Evolutionary conservation across 1,284 basidiomycete genomes (phyloP).

Genomic region (Chalciporus piperatoides): DNA sequence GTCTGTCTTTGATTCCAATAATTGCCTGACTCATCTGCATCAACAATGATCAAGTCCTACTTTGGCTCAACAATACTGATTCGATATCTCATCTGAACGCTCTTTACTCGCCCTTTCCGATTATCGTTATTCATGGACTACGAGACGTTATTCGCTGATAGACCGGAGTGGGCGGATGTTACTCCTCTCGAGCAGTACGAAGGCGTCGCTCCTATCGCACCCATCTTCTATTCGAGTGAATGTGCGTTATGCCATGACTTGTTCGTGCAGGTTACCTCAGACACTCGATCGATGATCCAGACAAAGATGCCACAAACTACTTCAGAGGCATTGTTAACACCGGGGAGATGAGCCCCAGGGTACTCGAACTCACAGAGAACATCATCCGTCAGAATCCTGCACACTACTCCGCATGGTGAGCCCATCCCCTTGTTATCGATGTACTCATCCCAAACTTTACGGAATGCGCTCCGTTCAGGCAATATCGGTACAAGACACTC

Average conservation of each 20-base stretch:
- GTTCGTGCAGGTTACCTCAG: constrained; percentile 9
- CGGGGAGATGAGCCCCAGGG: constrained; percentile 75
- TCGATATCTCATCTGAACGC: neutral
- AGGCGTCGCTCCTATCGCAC: constrained; percentile 70
- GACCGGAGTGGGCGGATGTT: constrained; percentile 77
- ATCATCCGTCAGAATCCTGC: constrained; percentile 88
- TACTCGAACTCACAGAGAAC: constrained; percentile 79
- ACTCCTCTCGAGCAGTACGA: constrained; percentile 81
- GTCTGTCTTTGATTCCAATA: neutral
- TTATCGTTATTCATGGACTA: constrained; percentile 12
- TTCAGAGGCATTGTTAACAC: constrained; percentile 79
- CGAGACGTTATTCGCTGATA: constrained; percentile 50
- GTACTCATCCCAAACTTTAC: neutral
- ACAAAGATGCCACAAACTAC: constrained; percentile 89
- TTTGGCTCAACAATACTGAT: constrained; percentile 5
- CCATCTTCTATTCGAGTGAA: constrained; percentile 83
- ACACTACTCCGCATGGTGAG: constrained; percentile 92
- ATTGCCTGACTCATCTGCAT: neutral
- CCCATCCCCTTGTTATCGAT: constrained; percentile 2
- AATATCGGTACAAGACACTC: constrained; percentile 87
- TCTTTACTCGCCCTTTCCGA: neutral
- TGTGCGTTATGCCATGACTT: constrained; percentile 53
- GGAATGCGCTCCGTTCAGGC: constrained; percentile 51
- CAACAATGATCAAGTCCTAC: neutral
- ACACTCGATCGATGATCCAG: constrained; percentile 39